Evolutionary conservation across 73 alveolate genomes (phyloP).

Genomic region (Durusdinium trenchii): DNA sequence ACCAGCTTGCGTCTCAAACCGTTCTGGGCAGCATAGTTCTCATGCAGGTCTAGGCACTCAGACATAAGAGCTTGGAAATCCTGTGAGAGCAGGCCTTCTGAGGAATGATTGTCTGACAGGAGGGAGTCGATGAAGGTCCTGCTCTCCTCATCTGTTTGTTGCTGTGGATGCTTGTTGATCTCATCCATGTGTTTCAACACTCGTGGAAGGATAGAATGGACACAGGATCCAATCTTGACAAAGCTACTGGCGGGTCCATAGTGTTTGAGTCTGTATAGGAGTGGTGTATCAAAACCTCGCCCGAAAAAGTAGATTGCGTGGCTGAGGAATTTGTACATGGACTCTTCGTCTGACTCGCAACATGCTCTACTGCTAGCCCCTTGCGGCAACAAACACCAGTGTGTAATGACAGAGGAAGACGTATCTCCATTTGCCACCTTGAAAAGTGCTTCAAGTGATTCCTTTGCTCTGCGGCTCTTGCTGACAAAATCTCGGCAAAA

Average conservation of each 20-base stretch:
- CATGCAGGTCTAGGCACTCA: not conserved
- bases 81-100: too few relatives aligned
- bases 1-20: not conserved
- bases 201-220: not conserved
- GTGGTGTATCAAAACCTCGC: slow-evolving; percentile 12
- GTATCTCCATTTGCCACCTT: slow-evolving; percentile 21
- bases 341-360: slow-evolving; percentile 29
- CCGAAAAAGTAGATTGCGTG: not conserved
- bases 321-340: slow-evolving; percentile 14
- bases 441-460: not conserved
- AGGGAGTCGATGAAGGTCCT: not conserved
- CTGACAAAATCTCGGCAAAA: not conserved
- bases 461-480: too few relatives aligned
- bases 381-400: not conserved
- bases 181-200: not conserved
- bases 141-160: too few relatives aligned
- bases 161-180: not conserved
- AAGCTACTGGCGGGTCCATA: slow-evolving; percentile 21
- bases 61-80: not conserved
- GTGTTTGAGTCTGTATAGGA: slow-evolving; percentile 14
- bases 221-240: not conserved
- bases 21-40: slow-evolving; percentile 35
- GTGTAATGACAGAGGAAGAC: not conserved
- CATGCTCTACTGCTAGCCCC: not conserved
- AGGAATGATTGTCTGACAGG: not conserved